Conservation (phyloP, 345 rosid genomes). For the Populus nigra region DNA sequence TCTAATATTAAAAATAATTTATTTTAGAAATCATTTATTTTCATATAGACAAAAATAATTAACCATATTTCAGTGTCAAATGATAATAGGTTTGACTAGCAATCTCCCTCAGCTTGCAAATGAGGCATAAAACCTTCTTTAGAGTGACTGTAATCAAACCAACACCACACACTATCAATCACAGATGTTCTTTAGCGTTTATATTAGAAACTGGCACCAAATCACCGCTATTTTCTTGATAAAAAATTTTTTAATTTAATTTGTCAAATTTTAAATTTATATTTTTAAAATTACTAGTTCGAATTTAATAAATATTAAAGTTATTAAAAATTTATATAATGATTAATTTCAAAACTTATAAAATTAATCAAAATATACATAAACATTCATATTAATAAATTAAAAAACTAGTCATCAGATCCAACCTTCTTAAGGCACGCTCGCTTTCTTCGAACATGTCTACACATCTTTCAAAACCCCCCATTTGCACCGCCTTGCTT, state of each 20-base stretch:
- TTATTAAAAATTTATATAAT: rapidly evolving
- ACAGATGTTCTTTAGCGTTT: constrained; percentile 13
- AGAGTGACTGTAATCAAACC: constrained; percentile 15
- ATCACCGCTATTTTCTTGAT: not conserved
- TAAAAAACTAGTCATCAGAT: not conserved
- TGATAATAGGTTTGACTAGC: not conserved
- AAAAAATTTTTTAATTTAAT: not conserved
- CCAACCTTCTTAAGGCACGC: constrained; percentile 14
- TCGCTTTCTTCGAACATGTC: constrained; percentile 10
- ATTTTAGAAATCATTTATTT: too few relatives aligned
- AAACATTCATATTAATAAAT: too few relatives aligned
- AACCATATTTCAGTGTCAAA: not conserved
- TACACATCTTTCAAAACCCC: constrained; percentile 2
- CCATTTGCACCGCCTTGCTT: constrained; percentile 5
- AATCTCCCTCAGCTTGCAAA: constrained; percentile 9
- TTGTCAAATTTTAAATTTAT: rapidly evolving
- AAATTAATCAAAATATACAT: too few relatives aligned
- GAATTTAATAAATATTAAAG: rapidly evolving
- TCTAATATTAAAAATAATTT: too few relatives aligned
- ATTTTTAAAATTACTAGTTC: rapidly evolving
- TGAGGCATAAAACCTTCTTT: constrained; percentile 1
- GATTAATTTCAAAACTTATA: rapidly evolving
- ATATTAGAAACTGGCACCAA: constrained; percentile 9
- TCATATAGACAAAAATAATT: not conserved
- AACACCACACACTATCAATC: constrained; percentile 19